phyloP scores from a whole-genome alignment of 2,329 filamentous ascomycete species.

The Tympanopsis confertula region DNA sequence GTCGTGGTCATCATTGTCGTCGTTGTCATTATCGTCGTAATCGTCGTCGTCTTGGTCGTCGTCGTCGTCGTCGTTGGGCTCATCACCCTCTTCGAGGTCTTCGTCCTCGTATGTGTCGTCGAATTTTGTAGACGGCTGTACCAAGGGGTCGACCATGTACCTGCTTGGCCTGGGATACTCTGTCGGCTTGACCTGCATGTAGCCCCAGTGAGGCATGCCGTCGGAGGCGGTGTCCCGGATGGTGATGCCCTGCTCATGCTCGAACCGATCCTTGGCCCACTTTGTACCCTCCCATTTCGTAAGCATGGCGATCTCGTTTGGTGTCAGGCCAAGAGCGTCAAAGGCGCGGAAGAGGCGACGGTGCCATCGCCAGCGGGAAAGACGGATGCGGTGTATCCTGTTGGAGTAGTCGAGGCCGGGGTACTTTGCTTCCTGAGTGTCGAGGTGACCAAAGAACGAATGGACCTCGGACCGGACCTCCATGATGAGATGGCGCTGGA shows the following conservation, averaged over 20 bases:
- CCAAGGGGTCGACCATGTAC: neutral
- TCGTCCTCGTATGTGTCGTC: constrained; percentile 3
- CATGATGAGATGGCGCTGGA: constrained; percentile 60
- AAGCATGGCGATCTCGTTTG: constrained; percentile 56
- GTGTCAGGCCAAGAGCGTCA: constrained; percentile 56
- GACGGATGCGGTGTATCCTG: constrained; percentile 62
- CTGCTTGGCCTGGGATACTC: constrained; percentile 1
- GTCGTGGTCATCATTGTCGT: constrained; percentile 21
- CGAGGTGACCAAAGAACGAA: constrained; percentile 68
- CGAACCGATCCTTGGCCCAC: constrained; percentile 72
- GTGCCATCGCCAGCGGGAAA: constrained; percentile 68
- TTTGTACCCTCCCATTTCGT: constrained; percentile 77
- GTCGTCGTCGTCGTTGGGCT: constrained; percentile 9
- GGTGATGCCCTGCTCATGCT: constrained; percentile 59
- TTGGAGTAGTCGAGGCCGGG: constrained; percentile 71
- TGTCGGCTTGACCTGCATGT: constrained; percentile 24
- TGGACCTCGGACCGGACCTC: constrained; percentile 72
- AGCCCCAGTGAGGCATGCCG: constrained; percentile 51
- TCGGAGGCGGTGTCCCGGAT: constrained; percentile 65
- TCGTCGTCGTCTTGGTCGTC: too few relatives aligned
- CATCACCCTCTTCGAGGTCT: constrained; percentile 5
- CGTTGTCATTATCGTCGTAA: too few relatives aligned
- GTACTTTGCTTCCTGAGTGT: constrained; percentile 71
- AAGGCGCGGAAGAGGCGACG: constrained; percentile 66
- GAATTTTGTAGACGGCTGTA: constrained; percentile 1